Percentiles rank a stretch among this genome's conserved stretches.
Evolutionary conservation across 805 yeast species (phyloP).

Genomic region (Debaryomyces hansenii): DNA sequence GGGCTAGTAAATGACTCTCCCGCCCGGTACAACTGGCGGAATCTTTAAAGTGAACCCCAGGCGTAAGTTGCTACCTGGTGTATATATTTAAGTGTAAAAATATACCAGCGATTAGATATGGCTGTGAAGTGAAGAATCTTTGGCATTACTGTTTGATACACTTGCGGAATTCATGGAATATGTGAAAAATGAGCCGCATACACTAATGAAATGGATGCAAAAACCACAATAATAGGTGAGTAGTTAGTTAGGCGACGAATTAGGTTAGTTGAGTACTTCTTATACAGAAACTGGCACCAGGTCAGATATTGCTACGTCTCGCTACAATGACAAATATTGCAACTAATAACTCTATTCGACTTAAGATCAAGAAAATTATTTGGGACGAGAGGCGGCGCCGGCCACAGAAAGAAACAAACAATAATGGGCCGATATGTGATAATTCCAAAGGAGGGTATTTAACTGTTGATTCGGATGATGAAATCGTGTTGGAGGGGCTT

Average conservation of each 20-base stretch:
- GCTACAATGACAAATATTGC: background rate
- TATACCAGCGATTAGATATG: too few relatives aligned
- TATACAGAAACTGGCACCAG: too few relatives aligned
- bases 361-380: background rate
- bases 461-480: background rate
- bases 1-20: too few relatives aligned
- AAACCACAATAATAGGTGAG: background rate
- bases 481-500: background rate
- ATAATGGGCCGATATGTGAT: background rate
- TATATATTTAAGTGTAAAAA: too few relatives aligned
- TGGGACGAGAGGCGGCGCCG: background rate
- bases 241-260: too few relatives aligned
- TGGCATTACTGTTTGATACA: too few relatives aligned
- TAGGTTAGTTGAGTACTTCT: too few relatives aligned
- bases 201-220: background rate
- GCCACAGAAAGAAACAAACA: background rate
- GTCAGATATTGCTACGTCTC: background rate
- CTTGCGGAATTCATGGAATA: too few relatives aligned
- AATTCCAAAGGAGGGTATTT: background rate
- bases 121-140: too few relatives aligned
- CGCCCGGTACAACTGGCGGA: too few relatives aligned
- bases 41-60: too few relatives aligned
- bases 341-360: background rate
- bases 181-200: background rate
- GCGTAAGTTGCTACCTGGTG: too few relatives aligned